Evolutionary conservation across 169 alveolate genomes (phyloP).

Genomic region (Pseudocohnilembus persalinus): DNA sequence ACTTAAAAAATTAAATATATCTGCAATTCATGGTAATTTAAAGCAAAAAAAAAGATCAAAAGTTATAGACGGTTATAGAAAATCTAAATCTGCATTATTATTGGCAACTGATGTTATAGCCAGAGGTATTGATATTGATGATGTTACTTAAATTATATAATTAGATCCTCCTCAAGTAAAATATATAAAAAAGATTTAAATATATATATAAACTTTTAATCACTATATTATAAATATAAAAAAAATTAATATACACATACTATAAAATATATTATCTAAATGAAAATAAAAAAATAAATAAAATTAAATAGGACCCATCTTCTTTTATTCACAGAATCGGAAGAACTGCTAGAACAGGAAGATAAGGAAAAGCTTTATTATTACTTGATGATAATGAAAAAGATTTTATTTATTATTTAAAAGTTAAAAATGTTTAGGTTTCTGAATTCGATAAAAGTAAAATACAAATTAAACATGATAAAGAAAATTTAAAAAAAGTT

Average conservation of each 20-base stretch:
- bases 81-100: slow-evolving; percentile 65
- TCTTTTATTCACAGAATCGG: slow-evolving; percentile 91
- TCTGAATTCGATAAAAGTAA: slow-evolving; percentile 46
- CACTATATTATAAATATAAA: too few species aligned
- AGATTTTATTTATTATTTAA: slow-evolving; percentile 78
- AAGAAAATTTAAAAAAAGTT: slow-evolving; percentile 31
- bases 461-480: slow-evolving; percentile 22
- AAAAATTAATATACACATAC: too few species aligned
- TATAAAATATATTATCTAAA: too few species aligned
- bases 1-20: slow-evolving; percentile 31
- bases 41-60: slow-evolving; percentile 76
- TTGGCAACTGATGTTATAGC: slow-evolving; percentile 94
- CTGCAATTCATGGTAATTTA: slow-evolving; percentile 58
- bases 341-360: slow-evolving; percentile 92
- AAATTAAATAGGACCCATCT: slow-evolving; percentile 74
- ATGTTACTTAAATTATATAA: slow-evolving; percentile 93
- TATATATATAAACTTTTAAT: too few species aligned
- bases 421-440: slow-evolving; percentile 63
- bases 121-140: slow-evolving; percentile 95
- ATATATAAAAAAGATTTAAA: neutral
- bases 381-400: slow-evolving; percentile 78
- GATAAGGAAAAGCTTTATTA: slow-evolving; percentile 81
- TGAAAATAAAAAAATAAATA: too few species aligned
- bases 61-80: slow-evolving; percentile 68
- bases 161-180: slow-evolving; percentile 92